phyloP scores from a whole-genome alignment of 129 eudicot species.

The carrot (Daucus carota) region DNA sequence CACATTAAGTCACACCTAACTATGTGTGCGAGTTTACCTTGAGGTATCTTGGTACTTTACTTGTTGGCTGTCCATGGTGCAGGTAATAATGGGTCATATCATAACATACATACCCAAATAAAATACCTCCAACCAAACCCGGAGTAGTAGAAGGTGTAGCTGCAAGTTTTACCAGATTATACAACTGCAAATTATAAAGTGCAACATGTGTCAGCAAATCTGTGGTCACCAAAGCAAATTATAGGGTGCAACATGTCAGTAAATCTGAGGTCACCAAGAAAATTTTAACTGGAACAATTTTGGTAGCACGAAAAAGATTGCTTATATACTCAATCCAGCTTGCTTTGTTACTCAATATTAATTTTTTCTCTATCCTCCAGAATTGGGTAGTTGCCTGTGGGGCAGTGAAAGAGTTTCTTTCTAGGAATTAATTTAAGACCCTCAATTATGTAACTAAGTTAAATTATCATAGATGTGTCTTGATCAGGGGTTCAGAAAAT shows the following conservation, averaged over 20 bases:
- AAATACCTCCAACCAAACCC: constrained; percentile 70
- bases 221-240: constrained; percentile 16
- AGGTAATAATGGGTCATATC: constrained; percentile 87
- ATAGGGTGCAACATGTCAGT: constrained; percentile 5
- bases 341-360: neutral
- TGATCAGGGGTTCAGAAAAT: neutral
- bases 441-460: neutral
- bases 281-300: neutral
- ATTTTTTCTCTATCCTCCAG: neutral
- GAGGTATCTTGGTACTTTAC: constrained; percentile 46
- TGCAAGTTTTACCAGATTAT: constrained; percentile 45
- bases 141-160: constrained; percentile 59
- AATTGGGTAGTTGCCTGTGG: neutral
- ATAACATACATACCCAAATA: constrained; percentile 79
- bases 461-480: neutral
- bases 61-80: constrained; percentile 86
- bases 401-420: neutral
- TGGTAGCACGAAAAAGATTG: neutral
- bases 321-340: neutral
- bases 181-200: constrained; percentile 50
- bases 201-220: constrained; percentile 5
- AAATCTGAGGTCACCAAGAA: neutral
- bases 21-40: constrained; percentile 43
- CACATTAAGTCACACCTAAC: neutral
- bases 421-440: neutral